These are phyloP conservation scores for Thielaviopsis euricoi DNA, from an alignment of 2,329 filamentous ascomycete genomes.

Conservation along the genomic window DNA sequence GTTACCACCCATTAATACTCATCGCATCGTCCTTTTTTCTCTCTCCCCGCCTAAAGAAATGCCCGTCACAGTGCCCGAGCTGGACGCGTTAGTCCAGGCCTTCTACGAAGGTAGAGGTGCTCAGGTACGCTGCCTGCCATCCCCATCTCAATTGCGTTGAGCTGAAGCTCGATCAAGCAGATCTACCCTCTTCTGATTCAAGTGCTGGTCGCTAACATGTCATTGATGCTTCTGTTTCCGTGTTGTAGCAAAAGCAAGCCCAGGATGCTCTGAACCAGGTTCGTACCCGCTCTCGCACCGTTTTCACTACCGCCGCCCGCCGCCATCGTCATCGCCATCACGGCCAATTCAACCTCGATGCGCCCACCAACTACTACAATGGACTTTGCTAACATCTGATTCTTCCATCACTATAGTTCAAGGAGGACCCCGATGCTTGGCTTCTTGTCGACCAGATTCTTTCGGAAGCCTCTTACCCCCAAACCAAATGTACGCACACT, in stretches of 20 bases:
- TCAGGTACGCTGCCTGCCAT: constrained; percentile 43
- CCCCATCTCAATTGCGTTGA: neutral
- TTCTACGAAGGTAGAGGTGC: constrained; percentile 97
- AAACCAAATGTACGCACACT: constrained; percentile 96
- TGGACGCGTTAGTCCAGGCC: constrained; percentile 88
- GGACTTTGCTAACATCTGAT: constrained; percentile 3
- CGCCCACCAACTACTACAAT: neutral
- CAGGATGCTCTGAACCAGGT: constrained; percentile 88
- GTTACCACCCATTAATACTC: neutral
- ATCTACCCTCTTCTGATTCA: neutral
- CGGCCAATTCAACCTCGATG: constrained; percentile 1
- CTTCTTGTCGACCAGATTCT: constrained; percentile 94
- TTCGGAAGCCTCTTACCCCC: constrained; percentile 77
- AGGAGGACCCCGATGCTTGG: constrained; percentile 97
- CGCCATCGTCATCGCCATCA: neutral
- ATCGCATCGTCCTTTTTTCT: constrained; percentile 1
- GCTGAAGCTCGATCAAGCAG: neutral
- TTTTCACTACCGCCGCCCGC: neutral
- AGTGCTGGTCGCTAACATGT: constrained; percentile 5
- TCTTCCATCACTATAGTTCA: constrained; percentile 50
- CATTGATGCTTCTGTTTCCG: constrained; percentile 4
- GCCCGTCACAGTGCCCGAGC: constrained; percentile 70
- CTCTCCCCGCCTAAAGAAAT: constrained; percentile 26
- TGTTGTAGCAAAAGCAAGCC: constrained; percentile 77
- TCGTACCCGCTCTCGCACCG: constrained; percentile 22